phyloP scores from a whole-genome alignment of 1,284 basidiomycete genomes.

The Melampsora larici-populina region DNA sequence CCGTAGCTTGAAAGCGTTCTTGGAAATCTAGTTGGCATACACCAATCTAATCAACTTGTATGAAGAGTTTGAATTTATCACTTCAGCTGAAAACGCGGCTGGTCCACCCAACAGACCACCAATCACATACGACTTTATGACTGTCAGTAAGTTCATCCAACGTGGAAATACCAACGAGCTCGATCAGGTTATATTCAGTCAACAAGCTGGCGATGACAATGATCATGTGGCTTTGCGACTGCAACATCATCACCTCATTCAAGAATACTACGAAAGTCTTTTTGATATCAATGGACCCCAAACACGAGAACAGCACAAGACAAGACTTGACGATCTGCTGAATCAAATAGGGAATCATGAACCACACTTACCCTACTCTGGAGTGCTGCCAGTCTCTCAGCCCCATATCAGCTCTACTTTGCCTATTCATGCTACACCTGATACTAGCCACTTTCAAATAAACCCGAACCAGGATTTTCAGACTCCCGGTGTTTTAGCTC shows the following conservation, averaged over 20 bases:
- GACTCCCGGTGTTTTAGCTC: slow-evolving; percentile 20
- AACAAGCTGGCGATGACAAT: slow-evolving; percentile 2
- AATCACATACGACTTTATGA: slow-evolving; percentile 34
- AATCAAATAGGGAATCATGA: background rate
- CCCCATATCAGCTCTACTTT: background rate
- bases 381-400: background rate
- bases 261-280: slow-evolving; percentile 20
- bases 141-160: slow-evolving; percentile 32
- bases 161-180: slow-evolving; percentile 21
- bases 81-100: slow-evolving; percentile 9
- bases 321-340: slow-evolving; percentile 9
- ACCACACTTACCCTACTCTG: background rate
- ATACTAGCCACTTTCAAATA: slow-evolving; percentile 30
- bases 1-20: background rate
- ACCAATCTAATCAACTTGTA: background rate
- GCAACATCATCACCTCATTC: slow-evolving; percentile 12
- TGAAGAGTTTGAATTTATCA: slow-evolving; percentile 33
- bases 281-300: slow-evolving; percentile 22
- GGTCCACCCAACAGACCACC: slow-evolving; percentile 9
- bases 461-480: slow-evolving; percentile 19
- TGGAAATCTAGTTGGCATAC: background rate
- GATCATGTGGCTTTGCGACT: slow-evolving; percentile 1
- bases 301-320: slow-evolving; percentile 20
- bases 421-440: slow-evolving; percentile 27
- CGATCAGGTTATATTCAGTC: slow-evolving; percentile 23